Evolutionary conservation across 1,284 basidiomycete species (phyloP).

Genomic region (Puccinia coronata): DNA sequence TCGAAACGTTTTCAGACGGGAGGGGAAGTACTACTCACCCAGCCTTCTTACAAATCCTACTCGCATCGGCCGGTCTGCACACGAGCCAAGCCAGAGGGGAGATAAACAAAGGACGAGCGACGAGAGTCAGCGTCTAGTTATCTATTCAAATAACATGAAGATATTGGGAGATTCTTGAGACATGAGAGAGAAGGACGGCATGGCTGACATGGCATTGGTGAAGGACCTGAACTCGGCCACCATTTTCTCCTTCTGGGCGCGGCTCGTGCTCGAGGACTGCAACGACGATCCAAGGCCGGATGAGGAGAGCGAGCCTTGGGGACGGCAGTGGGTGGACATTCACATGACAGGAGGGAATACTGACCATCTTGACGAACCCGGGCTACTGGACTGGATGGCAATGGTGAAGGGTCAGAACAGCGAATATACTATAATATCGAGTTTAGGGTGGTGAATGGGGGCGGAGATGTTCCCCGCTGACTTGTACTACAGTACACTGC

Average conservation of each 20-base stretch:
- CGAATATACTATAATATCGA: too few species aligned
- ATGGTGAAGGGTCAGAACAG: too few species aligned
- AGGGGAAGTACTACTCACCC: slow-evolving; percentile 24
- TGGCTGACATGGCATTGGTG: slow-evolving; percentile 44
- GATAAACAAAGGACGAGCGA: too few species aligned
- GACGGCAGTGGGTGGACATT: background rate
- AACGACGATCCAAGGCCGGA: background rate
- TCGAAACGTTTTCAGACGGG: background rate
- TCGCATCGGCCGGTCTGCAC: slow-evolving; percentile 42
- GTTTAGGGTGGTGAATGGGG: too few species aligned
- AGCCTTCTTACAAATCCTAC: slow-evolving; percentile 46
- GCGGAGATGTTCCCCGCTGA: too few species aligned
- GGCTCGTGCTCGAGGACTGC: slow-evolving; percentile 2
- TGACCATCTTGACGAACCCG: background rate
- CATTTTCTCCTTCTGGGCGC: slow-evolving; percentile 43
- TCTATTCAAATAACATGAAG: too few species aligned
- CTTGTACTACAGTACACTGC: too few species aligned
- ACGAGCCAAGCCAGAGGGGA: too few species aligned
- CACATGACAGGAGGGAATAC: background rate
- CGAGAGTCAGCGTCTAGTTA: too few species aligned
- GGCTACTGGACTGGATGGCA: too few species aligned
- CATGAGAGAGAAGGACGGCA: background rate
- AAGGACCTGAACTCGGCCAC: slow-evolving; percentile 40
- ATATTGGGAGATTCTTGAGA: too few species aligned
- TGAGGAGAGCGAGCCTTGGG: too few species aligned